Evolutionary conservation across 2,329 filamentous ascomycete genomes (phyloP), one percentile per base, ranked within the genome.

Genomic region (Pseudogymnoascus destructans): DNA sequence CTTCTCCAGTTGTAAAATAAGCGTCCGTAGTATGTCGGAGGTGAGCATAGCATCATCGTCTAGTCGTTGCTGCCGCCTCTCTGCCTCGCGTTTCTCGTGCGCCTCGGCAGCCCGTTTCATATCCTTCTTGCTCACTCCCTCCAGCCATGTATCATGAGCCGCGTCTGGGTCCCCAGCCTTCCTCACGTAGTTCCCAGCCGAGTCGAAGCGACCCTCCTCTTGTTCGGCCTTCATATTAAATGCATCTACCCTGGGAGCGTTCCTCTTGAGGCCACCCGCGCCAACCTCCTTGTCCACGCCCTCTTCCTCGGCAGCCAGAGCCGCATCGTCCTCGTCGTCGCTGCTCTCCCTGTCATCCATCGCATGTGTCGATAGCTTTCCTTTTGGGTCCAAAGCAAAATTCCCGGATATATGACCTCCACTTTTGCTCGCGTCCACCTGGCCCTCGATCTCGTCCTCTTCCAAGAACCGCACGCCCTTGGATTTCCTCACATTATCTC

Each of bases 181-280:
- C 59, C 93, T 83, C 46, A 98, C 82, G 69, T 84, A 98, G 70
- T 97, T 98, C 8, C 92, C 92, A 1, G 84, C 76, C 65, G 93
- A 87, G 69, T 98, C 93, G 66, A 96, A 98, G 9, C 84, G 80
- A 1, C 93, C 93, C 65, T 97, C 92, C 67, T 97, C 90, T 70
- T 95, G 85, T 71, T 98, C 93, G 10, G 81, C 75, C 60, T 82
- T 84, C 78, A 98, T 87, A 68, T 98, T 97, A 78, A 98, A 98
- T 2, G 92, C 92, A 70, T 97, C 93, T 5, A 98, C 79, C 70
- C 93, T 89, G 1, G 93, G 93, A 1, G 93, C 93, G 70, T 96
- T 89, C 66, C 84, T 87, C 74, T 96, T 97, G 65, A 95, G 86
- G 1, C 87, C 87, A 11, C 93, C 93, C 1, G 89, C 85, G 1